Evolutionary conservation across 495 filamentous ascomycete species (phyloP).

Genomic region (Echria macrotheca): DNA sequence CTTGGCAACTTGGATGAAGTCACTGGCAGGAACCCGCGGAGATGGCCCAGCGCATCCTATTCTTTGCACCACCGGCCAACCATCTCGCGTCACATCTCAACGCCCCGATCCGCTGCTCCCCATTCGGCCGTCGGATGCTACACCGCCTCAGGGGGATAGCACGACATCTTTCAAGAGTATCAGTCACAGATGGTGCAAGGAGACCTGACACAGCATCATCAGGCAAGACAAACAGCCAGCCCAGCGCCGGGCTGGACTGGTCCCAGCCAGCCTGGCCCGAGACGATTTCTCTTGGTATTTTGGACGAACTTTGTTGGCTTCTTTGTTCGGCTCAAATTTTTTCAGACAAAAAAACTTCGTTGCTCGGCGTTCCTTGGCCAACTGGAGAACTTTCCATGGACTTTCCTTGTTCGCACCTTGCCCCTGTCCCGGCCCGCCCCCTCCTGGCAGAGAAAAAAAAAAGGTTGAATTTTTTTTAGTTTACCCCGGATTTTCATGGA

Average conservation of each 20-base stretch:
- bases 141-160: not conserved
- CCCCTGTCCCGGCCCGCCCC: not conserved
- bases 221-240: not conserved
- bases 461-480: slow-evolving; percentile 1
- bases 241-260: not conserved
- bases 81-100: slow-evolving; percentile 18
- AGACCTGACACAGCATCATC: not conserved
- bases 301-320: too few species aligned
- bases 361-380: not conserved
- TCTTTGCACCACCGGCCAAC: slow-evolving; percentile 20
- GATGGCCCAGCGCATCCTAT: not conserved
- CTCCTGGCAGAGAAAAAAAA: not conserved
- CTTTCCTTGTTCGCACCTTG: not conserved
- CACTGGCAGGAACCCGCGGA: slow-evolving; percentile 3
- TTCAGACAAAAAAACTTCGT: not conserved
- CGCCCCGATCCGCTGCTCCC: not conserved
- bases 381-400: not conserved
- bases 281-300: too few species aligned
- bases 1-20: too few species aligned
- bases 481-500: slow-evolving; percentile 18
- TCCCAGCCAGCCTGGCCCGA: too few species aligned
- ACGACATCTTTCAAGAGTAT: not conserved
- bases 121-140: slow-evolving; percentile 2
- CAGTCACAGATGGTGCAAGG: not conserved
- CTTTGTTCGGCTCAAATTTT: not conserved